These are phyloP conservation scores for Clathrus columnatus DNA, from an alignment of 768 basidiomycete genomes.

Conservation along the genomic window DNA sequence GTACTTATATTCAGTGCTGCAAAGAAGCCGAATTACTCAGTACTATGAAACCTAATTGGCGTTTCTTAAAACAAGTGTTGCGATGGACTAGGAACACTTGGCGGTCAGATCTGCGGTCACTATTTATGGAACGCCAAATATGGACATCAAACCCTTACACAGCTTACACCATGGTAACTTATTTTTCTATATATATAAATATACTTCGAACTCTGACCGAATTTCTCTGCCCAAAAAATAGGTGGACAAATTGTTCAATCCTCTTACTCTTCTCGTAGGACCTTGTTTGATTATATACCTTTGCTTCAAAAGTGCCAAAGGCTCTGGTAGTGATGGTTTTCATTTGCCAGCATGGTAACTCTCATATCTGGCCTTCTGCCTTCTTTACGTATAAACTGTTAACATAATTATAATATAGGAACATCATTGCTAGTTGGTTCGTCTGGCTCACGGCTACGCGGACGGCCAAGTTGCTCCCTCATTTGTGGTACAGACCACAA, in stretches of 20 bases:
- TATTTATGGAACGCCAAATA: constrained; percentile 82
- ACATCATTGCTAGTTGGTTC: constrained; percentile 55
- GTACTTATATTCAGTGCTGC: constrained; percentile 86
- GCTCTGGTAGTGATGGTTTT: constrained; percentile 44
- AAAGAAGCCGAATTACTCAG: constrained; percentile 77
- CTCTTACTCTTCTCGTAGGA: constrained; percentile 78
- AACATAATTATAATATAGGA: too few species aligned
- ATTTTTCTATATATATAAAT: too few species aligned
- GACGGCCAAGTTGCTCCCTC: constrained; percentile 72
- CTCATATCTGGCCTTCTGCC: background rate
- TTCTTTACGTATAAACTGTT: background rate
- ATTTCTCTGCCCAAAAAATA: constrained; percentile 19
- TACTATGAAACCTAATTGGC: constrained; percentile 97
- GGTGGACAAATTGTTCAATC: constrained; percentile 83
- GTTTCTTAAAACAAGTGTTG: constrained; percentile 88
- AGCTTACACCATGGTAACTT: constrained; percentile 75
- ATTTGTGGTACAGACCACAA: constrained; percentile 67
- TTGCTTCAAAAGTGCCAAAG: constrained; percentile 70
- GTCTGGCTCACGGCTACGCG: constrained; percentile 66
- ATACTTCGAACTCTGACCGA: background rate
- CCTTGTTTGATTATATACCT: constrained; percentile 71
- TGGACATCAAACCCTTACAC: constrained; percentile 85
- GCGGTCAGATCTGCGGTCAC: constrained; percentile 78
- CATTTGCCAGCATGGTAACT: constrained; percentile 54
- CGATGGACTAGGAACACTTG: constrained; percentile 94